Evolutionary conservation across 2,329 filamentous ascomycete genomes (phyloP).

Genomic region (Penicillium sp.): DNA sequence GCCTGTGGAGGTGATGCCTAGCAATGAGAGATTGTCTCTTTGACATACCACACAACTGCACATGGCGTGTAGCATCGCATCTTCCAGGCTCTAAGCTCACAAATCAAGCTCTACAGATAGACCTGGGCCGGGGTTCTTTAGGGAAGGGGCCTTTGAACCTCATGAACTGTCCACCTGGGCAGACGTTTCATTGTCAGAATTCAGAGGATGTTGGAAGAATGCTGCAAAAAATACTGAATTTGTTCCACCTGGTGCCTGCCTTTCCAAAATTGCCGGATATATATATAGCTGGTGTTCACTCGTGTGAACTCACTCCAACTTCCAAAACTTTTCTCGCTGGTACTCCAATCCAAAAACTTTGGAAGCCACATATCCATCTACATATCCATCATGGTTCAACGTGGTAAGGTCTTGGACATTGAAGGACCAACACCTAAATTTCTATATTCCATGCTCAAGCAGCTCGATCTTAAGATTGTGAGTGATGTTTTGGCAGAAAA

Average conservation of each 20-base stretch:
- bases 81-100: too few relatives aligned
- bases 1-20: too few relatives aligned
- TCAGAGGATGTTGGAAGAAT: not conserved
- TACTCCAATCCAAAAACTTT: not conserved
- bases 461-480: constrained; percentile 54
- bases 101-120: too few relatives aligned
- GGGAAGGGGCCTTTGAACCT: not conserved
- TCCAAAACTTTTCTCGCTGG: not conserved
- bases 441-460: constrained; percentile 57
- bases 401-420: constrained; percentile 46
- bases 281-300: not conserved
- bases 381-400: constrained; percentile 33
- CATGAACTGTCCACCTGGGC: too few relatives aligned
- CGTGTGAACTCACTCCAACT: not conserved
- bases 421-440: constrained; percentile 53
- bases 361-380: not conserved
- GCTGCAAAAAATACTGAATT: not conserved
- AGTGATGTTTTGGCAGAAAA: constrained; percentile 11
- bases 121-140: too few relatives aligned
- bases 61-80: too few relatives aligned
- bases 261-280: not conserved
- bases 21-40: too few relatives aligned
- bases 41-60: too few relatives aligned
- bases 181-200: not conserved
- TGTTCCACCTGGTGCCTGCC: not conserved